These are phyloP conservation scores for Euphorbia peplus DNA, from an alignment of 345 rosid genomes.

Conservation along the genomic window DNA sequence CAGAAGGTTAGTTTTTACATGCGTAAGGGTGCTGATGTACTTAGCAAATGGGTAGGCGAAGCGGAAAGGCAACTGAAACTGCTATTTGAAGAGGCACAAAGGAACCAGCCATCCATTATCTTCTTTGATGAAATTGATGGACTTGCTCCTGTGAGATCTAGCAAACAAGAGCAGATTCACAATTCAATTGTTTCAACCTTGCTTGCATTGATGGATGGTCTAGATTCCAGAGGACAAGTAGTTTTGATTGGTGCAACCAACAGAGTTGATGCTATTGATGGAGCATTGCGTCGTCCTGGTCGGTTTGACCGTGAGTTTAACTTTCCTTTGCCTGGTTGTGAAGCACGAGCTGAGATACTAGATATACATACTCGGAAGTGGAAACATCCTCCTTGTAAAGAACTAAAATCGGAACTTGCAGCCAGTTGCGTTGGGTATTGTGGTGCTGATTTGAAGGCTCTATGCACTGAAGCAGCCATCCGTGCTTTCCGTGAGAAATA, in stretches of 20 bases:
- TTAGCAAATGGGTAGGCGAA: slow-evolving; percentile 99
- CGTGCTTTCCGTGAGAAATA: slow-evolving; percentile 97
- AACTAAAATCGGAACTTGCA: slow-evolving; percentile 83
- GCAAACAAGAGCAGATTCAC: slow-evolving; percentile 99
- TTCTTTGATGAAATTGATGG: slow-evolving; percentile 99
- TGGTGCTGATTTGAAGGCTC: slow-evolving; percentile 97
- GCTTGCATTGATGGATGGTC: slow-evolving; percentile 99
- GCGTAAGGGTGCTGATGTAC: slow-evolving; percentile 99
- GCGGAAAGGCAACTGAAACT: slow-evolving; percentile 97
- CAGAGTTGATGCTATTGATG: slow-evolving; percentile 99
- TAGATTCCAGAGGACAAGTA: slow-evolving; percentile 99
- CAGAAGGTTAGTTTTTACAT: slow-evolving; percentile 99
- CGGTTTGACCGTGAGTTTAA: slow-evolving; percentile 97
- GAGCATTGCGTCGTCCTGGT: slow-evolving; percentile 99
- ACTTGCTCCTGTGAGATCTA: slow-evolving; percentile 98
- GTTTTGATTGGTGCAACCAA: slow-evolving; percentile 99
- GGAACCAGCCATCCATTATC: slow-evolving; percentile 96
- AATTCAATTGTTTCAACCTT: slow-evolving; percentile 97
- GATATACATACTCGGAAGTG: slow-evolving; percentile 98
- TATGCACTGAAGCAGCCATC: slow-evolving; percentile 99
- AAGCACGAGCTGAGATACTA: slow-evolving; percentile 94
- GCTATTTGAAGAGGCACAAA: slow-evolving; percentile 98
- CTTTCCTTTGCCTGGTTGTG: slow-evolving; percentile 97
- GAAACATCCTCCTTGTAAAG: slow-evolving; percentile 86
- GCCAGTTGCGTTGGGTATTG: slow-evolving; percentile 98